Conservation (phyloP, 208 protist genomes). For the Trypanosoma platydactyli region DNA sequence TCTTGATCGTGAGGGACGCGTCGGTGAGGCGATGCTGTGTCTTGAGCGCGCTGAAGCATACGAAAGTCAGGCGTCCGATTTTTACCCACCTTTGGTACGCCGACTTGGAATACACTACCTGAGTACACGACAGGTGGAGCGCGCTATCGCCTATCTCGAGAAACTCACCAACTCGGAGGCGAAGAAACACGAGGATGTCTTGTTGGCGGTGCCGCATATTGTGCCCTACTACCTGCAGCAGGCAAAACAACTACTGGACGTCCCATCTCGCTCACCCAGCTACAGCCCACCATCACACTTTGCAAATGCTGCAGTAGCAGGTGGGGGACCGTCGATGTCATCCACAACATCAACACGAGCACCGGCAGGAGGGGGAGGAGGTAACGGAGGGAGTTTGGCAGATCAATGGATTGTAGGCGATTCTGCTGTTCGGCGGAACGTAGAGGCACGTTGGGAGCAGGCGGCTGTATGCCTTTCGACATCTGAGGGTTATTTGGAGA, state of each 20-base stretch:
- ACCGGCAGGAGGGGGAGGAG: background rate
- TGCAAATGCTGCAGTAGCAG: background rate
- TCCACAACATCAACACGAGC: no score
- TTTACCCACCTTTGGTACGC: conserved; percentile 68
- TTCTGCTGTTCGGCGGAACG: conserved; percentile 6
- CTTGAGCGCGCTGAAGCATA: conserved; percentile 73
- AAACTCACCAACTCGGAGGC: conserved; percentile 52
- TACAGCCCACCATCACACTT: conserved; percentile 20
- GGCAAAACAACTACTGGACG: conserved; percentile 47
- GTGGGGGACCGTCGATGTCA: background rate
- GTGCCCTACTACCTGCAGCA: conserved; percentile 61
- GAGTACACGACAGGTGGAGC: conserved; percentile 33
- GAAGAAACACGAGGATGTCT: conserved; percentile 43
- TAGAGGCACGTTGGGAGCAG: conserved; percentile 32
- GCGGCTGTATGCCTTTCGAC: conserved; percentile 22
- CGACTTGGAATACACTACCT: conserved; percentile 75
- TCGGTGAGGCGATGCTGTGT: conserved; percentile 65
- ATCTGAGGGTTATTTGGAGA: conserved; percentile 30
- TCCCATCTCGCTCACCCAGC: conserved; percentile 50
- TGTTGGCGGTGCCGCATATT: conserved; percentile 68
- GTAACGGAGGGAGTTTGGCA: conserved; percentile 2
- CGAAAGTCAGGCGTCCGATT: conserved; percentile 38
- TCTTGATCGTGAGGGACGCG: conserved; percentile 74
- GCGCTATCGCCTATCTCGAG: conserved; percentile 65
- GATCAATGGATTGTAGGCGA: conserved; percentile 24